Evolutionary conservation across 2,329 filamentous ascomycete genomes (phyloP), one percentile per base, ranked within the genome.

Genomic region (Fusarium torulosum): DNA sequence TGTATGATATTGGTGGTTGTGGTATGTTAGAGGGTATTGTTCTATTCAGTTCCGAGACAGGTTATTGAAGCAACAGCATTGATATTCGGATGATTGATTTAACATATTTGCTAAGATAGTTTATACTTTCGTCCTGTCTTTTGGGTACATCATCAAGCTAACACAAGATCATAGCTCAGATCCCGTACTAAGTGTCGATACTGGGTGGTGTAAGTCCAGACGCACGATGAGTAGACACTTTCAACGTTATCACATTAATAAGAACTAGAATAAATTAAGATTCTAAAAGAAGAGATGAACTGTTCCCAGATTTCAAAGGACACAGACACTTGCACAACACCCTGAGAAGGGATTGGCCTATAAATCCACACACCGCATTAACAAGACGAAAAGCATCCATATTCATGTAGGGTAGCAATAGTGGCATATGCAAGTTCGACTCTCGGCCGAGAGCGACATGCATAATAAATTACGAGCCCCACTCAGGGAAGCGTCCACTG

Each of bases 361-460:
- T 6, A 25, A 62, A 15, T 13, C 6, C 17, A 15, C 20, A 17
- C 21, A 37, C 5, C 21, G 46, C 44, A 52, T 67, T 51, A 19
- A 42, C 20, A 29, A 59, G 42, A 42, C 45, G 35, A 27, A 49
- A 19, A 17, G 29, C 15, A 19, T 23, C 25, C n/a, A 23, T 27
- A 47, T 21, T 33, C 11, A 45, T 60, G 54, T 68, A 68, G 65
- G 65, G 65, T 68, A 68, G 49, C 20, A 25, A 38, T 46, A 42
- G 35, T 37, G 35, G 35, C 35, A 37, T 17, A 37, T 37, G 35
- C 35, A 37, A 19, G 35, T 37, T 60, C 45, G 57, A 56, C 65
- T 68, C 65, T 68, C 60, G 65, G 60, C 65, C 65, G 60, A 67
- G 27, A 62, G 25, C 38, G 43, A 53, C 21, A 42, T 17, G 37